phyloP scores from a whole-genome alignment of 495 filamentous ascomycete genomes.

The Amphirosellinia nigrospora region DNA sequence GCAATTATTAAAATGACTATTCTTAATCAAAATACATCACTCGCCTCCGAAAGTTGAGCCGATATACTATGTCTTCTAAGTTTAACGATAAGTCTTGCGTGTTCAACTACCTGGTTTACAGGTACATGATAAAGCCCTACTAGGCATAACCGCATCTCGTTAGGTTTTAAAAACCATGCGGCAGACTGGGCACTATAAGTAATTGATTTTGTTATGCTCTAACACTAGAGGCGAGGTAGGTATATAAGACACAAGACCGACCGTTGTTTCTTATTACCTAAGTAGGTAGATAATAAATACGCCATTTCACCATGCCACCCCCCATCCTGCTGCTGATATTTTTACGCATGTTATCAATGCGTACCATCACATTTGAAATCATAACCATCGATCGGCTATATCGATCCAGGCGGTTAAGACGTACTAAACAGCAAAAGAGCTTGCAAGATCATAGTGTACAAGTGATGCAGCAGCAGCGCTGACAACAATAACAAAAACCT shows the following conservation, averaged over 20 bases:
- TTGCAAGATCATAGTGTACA: neutral
- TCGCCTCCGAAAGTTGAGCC: neutral
- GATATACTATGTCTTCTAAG: neutral
- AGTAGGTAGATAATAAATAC: too few species aligned
- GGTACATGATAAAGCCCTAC: too few species aligned
- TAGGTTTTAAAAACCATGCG: neutral
- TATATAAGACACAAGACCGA: neutral
- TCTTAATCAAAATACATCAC: neutral
- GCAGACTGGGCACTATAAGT: neutral
- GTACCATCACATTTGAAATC: neutral
- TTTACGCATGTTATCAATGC: too few species aligned
- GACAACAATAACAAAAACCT: neutral
- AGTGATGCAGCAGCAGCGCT: neutral
- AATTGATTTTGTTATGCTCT: neutral
- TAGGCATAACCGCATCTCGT: neutral
- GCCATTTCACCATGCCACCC: neutral
- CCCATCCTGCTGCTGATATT: too few species aligned
- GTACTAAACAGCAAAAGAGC: neutral
- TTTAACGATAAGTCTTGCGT: neutral
- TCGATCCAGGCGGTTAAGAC: neutral
- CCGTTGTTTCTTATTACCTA: too few species aligned
- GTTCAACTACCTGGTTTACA: too few species aligned
- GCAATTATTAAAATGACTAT: neutral
- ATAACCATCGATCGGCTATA: neutral
- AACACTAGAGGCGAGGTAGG: neutral